These are phyloP conservation scores for Lentinus tigrinus DNA, from an alignment of 768 basidiomycete genomes.

Conservation along the genomic window DNA sequence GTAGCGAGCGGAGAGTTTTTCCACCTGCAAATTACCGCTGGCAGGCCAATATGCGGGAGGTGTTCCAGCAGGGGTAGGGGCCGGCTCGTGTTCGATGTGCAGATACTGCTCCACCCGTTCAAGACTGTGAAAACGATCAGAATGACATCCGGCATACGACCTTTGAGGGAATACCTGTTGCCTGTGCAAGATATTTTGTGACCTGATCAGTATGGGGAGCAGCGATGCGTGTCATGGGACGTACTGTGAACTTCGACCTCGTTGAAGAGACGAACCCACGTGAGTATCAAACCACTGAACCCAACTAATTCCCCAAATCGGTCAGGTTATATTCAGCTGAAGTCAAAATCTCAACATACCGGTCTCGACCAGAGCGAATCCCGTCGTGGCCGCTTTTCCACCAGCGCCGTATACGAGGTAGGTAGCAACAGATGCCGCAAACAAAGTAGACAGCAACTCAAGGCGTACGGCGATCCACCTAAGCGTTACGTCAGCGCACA, in stretches of 20 bases:
- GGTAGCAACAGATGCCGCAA: constrained; percentile 48
- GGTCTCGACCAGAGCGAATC: constrained; percentile 42
- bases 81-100: constrained; percentile 50
- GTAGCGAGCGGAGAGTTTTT: constrained; percentile 49
- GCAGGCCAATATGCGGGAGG: constrained; percentile 66
- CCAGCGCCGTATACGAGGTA: constrained; percentile 48
- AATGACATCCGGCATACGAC: neutral
- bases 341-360: constrained; percentile 26
- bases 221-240: neutral
- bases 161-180: constrained; percentile 23
- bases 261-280: constrained; percentile 48
- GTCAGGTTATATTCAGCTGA: neutral
- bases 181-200: neutral
- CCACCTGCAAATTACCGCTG: constrained; percentile 46
- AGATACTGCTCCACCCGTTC: constrained; percentile 54
- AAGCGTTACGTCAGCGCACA: neutral
- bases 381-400: constrained; percentile 41
- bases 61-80: constrained; percentile 34
- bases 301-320: constrained; percentile 34
- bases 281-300: constrained; percentile 57
- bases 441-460: constrained; percentile 51
- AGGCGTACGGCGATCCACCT: constrained; percentile 49
- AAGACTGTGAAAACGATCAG: constrained; percentile 27
- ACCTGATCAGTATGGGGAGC: neutral
- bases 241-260: constrained; percentile 43